Base-by-base conservation (phyloP, 139 green algal genomes). In the Coelastrella sp. region DNA sequence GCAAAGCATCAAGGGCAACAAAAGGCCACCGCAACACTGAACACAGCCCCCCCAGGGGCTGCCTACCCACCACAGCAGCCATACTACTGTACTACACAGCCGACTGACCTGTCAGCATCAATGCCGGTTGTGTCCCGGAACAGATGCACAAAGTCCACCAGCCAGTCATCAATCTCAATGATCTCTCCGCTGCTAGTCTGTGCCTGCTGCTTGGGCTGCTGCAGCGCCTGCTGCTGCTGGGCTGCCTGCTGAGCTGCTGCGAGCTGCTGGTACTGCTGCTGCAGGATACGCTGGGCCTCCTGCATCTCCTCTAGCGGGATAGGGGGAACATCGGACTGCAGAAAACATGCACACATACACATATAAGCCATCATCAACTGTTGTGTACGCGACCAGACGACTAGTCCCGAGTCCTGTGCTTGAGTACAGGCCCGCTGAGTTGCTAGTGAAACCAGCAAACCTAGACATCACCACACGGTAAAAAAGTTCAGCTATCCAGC, bases 71-170 rank as follows among this genome's bases (percentile, higher is more conserved):
- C 61, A 71, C 61, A 71, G 61, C 61, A 71, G 8, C 61, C 10
- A 19, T 71, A 71, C 11, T 10, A 10, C 8, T 71, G 61, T 13
- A 71, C n/a, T n/a, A n/a, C 11, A 71, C 11, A 11, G 17, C 57
- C 61, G 14, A 57, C 93, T 84, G 80, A 95, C 92, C 84, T 92
- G 64, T 85, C 79, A 0, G 93, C 80, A 71, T 95, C 92, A 17
- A 95, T 89, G 79, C 92, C 90, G 3, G 91, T 94, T 57, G 92
- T 86, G 16, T 95, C 92, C 20, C 87, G 84, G 93, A 99, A 98
- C 19, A 99, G 90, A 74, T 97, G 92, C 4, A 96, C 95, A 95
- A 99, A 99, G 54, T 98, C 94, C 58, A 99, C 75, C 86, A 99
- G 95, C 97, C 97, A 99, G 87, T 97, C 95, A 90, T 99, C 97